Evolutionary conservation across 2,329 filamentous ascomycete species (phyloP).

Genomic region (Botrytis deweyae): DNA sequence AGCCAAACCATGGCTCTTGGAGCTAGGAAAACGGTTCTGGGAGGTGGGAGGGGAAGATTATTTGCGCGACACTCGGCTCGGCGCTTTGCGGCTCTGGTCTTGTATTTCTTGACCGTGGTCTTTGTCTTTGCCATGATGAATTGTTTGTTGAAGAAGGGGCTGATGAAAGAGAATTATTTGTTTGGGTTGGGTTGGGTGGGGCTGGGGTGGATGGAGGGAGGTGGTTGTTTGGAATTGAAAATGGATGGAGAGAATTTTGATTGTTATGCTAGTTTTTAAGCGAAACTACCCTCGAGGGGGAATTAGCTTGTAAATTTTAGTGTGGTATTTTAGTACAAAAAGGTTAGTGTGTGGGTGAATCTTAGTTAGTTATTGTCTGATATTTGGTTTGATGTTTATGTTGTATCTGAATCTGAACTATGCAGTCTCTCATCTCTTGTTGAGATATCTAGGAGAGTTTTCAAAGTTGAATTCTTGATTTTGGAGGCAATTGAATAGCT

Average conservation of each 20-base stretch:
- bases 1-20: fast-evolving
- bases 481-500: not conserved
- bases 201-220: not conserved
- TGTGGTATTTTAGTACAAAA: not conserved
- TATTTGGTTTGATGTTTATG: not conserved
- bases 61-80: not conserved
- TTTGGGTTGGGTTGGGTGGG: not conserved
- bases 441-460: not conserved
- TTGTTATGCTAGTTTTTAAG: not conserved
- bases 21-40: not conserved
- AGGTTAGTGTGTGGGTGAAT: too few relatives aligned
- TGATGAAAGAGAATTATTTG: not conserved
- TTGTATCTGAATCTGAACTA: not conserved
- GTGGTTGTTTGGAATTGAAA: not conserved
- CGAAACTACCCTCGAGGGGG: not conserved
- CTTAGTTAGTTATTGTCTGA: not conserved
- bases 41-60: not conserved
- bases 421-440: not conserved
- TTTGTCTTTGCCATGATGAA: not conserved
- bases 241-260: not conserved
- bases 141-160: not conserved
- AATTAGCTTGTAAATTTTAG: not conserved
- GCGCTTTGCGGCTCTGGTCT: not conserved
- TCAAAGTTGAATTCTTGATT: not conserved
- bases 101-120: not conserved